phyloP scores from a whole-genome alignment of 2,329 filamentous ascomycete species.

The Claviceps sp. region DNA sequence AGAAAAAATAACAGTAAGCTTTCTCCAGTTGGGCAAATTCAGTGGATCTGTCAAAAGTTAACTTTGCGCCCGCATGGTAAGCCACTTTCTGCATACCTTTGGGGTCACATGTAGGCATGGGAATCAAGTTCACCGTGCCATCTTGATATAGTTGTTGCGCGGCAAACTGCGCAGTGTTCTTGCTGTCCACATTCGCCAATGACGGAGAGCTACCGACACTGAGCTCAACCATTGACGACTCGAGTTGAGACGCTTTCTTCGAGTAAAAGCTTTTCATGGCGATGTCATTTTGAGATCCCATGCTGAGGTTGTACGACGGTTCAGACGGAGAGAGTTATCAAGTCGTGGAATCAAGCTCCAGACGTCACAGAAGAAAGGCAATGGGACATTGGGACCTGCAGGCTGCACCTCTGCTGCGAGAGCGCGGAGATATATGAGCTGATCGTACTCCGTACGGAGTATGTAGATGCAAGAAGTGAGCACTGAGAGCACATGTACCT shows the following conservation, averaged over 20 bases:
- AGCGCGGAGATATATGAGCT: not conserved
- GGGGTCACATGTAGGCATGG: conserved; percentile 2
- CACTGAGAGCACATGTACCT: not conserved
- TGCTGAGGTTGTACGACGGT: not conserved
- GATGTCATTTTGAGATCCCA: not conserved
- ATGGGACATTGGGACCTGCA: not conserved
- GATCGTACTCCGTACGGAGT: too few species aligned
- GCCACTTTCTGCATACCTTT: not conserved
- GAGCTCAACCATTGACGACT: not conserved
- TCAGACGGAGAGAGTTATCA: not conserved
- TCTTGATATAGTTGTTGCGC: not conserved
- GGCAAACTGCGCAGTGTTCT: not conserved
- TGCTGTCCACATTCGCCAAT: not conserved
- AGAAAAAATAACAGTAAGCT: not conserved
- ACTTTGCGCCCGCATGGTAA: not conserved
- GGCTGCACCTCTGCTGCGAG: not conserved
- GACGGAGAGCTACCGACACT: not conserved
- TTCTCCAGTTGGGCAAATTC: conserved; percentile 1
- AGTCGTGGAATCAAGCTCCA: not conserved
- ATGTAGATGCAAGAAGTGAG: not conserved
- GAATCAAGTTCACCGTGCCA: conserved; percentile 1
- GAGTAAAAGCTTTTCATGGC: too few species aligned
- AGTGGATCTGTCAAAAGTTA: not conserved
- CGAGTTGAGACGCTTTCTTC: not conserved
- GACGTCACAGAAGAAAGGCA: not conserved